Evolutionary conservation across 75 land plant species (phyloP).

Genomic region (Isoetes taiwanensis): DNA sequence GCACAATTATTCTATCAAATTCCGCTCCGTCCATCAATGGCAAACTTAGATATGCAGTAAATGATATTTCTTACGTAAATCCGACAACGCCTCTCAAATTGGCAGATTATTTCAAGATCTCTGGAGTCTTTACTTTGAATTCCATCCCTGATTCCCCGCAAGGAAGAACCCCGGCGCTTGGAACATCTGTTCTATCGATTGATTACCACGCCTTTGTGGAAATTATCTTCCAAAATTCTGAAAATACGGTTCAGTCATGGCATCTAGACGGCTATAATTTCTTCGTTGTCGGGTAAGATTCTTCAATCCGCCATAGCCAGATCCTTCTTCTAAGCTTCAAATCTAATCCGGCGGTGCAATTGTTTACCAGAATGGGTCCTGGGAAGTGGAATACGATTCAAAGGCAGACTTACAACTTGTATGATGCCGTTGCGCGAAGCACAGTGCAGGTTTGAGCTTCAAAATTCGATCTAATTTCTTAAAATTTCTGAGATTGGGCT

Average conservation of each 20-base stretch:
- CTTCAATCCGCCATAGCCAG: not conserved
- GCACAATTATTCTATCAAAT: conserved; percentile 59
- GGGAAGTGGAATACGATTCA: not conserved
- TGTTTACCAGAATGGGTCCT: not conserved
- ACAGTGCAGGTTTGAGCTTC: conserved; percentile 9
- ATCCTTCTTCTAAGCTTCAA: not conserved
- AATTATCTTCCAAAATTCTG: conserved; percentile 69
- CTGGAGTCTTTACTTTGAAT: conserved; percentile 40
- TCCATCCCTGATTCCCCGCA: conserved; percentile 39
- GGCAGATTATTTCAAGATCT: conserved; percentile 52
- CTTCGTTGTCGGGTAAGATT: conserved; percentile 76
- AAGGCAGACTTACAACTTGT: conserved; percentile 1
- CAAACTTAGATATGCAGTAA: conserved; percentile 59
- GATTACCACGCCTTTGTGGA: conserved; percentile 75
- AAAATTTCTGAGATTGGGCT: no score
- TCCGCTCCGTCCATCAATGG: conserved; percentile 43
- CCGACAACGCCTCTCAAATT: conserved; percentile 79
- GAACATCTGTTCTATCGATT: conserved; percentile 60
- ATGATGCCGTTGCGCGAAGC: not conserved
- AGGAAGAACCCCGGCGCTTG: conserved; percentile 35
- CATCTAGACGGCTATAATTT: conserved; percentile 86
- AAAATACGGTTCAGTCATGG: conserved; percentile 54
- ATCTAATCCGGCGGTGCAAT: not conserved
- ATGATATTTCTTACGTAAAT: conserved; percentile 48
- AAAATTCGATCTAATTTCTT: no score